Evolutionary conservation across 257 asterid genomes (phyloP), one percentile per base, ranked within the genome.

Genomic region (Thymus mandschuricus): DNA sequence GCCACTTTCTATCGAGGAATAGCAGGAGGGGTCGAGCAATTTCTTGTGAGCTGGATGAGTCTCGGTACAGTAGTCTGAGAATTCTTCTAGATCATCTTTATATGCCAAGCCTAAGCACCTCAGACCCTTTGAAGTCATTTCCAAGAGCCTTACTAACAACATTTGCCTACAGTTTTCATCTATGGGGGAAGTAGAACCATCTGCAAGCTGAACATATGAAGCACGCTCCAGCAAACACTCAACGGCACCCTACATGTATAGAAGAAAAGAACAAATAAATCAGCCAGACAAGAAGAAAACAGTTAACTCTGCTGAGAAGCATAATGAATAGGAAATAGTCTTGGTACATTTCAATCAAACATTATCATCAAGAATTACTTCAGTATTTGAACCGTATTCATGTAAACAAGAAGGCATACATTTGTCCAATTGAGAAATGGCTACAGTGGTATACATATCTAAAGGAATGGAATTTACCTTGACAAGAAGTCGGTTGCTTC

Each of bases 91-190:
- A 31, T 86, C 90, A 69, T 90, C 97, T 74, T 85, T 92, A 68
- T 86, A 90, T 15, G 98, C 98, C 76, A 92, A 69, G 55, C 91
- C 98, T 63, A 92, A 77, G 79, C 97, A 90, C 43, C 98, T 85
- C 66, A 92, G 81, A 50, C 96, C 98, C 78, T 83, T 90, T 35
- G 92, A 85, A 77, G 89, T 85, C 98, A 90, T 92, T 60, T 88
- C 84, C 82, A 79, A 77, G 46, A 85, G 91, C 80, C 82, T 88
- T 35, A 12, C 52, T 73, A 85, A 80, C 84, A 92, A 58, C 31
- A 80, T 38, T 74, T 84, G 81, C 66, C 91, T 76, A 69, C 89
- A 88, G 21, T 84, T 70, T 58, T 92, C 93, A 43, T 87, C 93
- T 3, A 92, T 75, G 33, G 87, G 88, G 66, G 62, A 76, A 49